Evolutionary conservation across 306 rosid genomes (phyloP), one percentile per base, ranked within the genome.

Genomic region (Cucurbita pepo): DNA sequence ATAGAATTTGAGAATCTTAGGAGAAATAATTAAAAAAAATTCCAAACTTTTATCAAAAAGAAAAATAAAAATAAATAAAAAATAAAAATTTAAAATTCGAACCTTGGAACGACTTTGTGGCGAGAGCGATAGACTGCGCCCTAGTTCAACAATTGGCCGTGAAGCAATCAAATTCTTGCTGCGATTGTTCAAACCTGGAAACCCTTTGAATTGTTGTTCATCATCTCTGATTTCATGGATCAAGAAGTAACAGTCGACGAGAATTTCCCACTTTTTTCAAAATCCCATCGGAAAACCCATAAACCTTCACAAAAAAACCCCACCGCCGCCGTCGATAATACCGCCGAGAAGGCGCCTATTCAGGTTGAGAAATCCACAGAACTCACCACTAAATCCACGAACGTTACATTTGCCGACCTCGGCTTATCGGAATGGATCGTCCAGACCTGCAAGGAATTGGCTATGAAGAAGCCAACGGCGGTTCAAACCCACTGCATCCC

Each of bases 401-500:
- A 40, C 25, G 25, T 79, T 19, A 73, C 83, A 1, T 93, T 90
- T 69, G 56, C 71, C 3, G 80, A 81, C 34, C 91, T 90, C 18
- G 95, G 96, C 10, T 89, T 93, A 3, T 85, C 85, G 7, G 90
- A 87, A 50, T 90, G 96, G 98, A 85, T 79, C 0, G 85, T 82
- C 18, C 40, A 67, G 59, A 90, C 96, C 0, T 83, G 96, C 86
- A 69, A 76, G 41, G 97, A 90, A 80, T 96, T 93, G 7, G 83
- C 86, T 4, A 83, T 93, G 88, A 75, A 62, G 52, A 79, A 73
- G 38, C 97, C 97, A 5, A 88, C 96, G 7, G 79, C 77, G 12
- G 96, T 94, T 37, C 97, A 93, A 48, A 25, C 82, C 4, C 79
- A 74, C 55, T 93, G 97, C 74, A 90, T 93, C 53, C 96, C 96